phyloP scores from a whole-genome alignment of 768 basidiomycete species.

The Mrakia frigida region DNA sequence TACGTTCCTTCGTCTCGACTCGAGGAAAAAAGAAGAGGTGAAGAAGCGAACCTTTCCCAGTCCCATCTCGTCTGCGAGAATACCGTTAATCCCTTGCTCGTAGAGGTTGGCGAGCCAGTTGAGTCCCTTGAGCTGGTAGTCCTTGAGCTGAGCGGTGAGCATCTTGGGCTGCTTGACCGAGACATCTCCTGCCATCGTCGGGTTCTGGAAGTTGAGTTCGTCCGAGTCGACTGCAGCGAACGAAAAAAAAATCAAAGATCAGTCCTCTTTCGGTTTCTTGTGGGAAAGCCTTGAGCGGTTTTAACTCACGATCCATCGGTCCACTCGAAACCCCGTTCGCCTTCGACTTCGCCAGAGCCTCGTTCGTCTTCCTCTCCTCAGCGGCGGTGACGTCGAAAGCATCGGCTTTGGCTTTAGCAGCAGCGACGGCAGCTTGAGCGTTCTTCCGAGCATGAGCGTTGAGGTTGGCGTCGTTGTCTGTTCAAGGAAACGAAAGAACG shows the following conservation, averaged over 20 bases:
- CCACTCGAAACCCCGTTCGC: not conserved
- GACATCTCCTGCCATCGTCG: conserved; percentile 74
- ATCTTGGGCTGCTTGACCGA: conserved; percentile 89
- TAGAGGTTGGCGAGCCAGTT: conserved; percentile 97
- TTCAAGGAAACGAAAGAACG: conserved; percentile 11
- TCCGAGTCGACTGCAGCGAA: conserved; percentile 72
- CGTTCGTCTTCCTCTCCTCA: conserved; percentile 70
- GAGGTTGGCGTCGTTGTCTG: conserved; percentile 83
- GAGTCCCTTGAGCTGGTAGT: conserved; percentile 95
- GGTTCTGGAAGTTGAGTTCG: conserved; percentile 98
- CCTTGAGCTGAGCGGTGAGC: conserved; percentile 93
- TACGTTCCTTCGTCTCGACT: not conserved
- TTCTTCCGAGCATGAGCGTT: conserved; percentile 78
- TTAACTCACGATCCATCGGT: conserved; percentile 24
- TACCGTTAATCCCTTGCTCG: conserved; percentile 99
- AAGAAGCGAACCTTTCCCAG: conserved; percentile 48
- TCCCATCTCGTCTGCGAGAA: conserved; percentile 98
- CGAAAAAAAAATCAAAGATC: not conserved
- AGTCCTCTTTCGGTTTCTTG: not conserved
- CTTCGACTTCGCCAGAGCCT: conserved; percentile 48
- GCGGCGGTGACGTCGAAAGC: conserved; percentile 83
- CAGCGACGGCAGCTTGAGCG: conserved; percentile 78
- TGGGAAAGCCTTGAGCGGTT: not conserved
- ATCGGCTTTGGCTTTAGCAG: conserved; percentile 70
- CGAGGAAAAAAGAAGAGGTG: too few relatives aligned